Conservation (phyloP, 306 rosid species). For the Biancaea sappan region DNA sequence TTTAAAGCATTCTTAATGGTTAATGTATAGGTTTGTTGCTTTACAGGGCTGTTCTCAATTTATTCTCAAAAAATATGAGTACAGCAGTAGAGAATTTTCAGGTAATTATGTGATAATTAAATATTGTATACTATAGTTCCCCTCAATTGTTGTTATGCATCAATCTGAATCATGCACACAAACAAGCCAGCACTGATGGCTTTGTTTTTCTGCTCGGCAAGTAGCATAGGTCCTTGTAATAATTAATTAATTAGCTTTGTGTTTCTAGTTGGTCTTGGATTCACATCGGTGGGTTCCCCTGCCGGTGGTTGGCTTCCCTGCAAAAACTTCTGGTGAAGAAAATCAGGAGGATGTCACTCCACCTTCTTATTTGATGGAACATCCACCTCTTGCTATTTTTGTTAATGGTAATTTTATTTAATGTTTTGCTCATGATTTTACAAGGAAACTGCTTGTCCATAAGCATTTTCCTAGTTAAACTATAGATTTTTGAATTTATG, state of each 20-base stretch:
- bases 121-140: constrained; percentile 23
- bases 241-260: constrained; percentile 27
- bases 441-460: constrained; percentile 26
- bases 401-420: constrained; percentile 93
- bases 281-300: constrained; percentile 99
- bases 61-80: constrained; percentile 85
- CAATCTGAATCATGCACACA: constrained; percentile 2
- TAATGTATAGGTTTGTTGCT: constrained; percentile 34
- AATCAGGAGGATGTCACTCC: constrained; percentile 90
- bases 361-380: constrained; percentile 93
- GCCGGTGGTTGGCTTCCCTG: constrained; percentile 84
- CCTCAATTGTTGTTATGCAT: constrained; percentile 25
- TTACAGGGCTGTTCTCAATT: constrained; percentile 83
- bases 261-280: constrained; percentile 83
- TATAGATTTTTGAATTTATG: no score
- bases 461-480: constrained; percentile 9
- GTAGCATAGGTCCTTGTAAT: background rate
- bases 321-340: constrained; percentile 62
- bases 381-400: constrained; percentile 99
- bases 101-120: constrained; percentile 49
- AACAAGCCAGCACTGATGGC: no score
- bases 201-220: constrained; percentile 30
- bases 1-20: constrained; percentile 21
- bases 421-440: constrained; percentile 28
- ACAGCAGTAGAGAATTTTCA: constrained; percentile 91